These are phyloP conservation scores for Lathyrus tuberosus DNA, from an alignment of 306 rosid species.

Conservation along the genomic window DNA sequence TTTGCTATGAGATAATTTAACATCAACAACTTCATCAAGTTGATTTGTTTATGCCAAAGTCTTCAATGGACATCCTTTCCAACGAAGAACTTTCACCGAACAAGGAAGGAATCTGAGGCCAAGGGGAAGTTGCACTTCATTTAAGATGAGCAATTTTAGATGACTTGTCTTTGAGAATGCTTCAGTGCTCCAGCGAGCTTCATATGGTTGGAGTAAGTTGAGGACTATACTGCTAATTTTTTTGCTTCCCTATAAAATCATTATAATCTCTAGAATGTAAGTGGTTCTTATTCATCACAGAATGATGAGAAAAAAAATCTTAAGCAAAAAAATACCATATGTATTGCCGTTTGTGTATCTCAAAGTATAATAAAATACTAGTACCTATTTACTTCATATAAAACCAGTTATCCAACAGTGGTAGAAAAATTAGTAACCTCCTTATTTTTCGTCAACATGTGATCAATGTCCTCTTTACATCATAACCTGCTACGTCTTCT, in stretches of 20 bases:
- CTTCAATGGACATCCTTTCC: constrained; percentile 36
- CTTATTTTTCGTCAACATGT: background rate
- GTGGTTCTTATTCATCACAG: background rate
- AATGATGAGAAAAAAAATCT: background rate
- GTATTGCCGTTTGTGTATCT: too few species aligned
- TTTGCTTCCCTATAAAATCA: constrained; percentile 19
- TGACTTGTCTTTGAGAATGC: constrained; percentile 33
- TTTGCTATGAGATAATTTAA: constrained; percentile 6
- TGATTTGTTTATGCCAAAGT: background rate
- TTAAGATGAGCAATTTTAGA: constrained; percentile 22
- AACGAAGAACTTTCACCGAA: constrained; percentile 29
- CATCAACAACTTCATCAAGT: constrained; percentile 21
- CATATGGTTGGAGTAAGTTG: background rate
- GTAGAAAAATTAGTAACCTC: background rate
- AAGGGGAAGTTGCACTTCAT: background rate
- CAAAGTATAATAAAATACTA: too few species aligned
- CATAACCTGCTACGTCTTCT: constrained; percentile 8
- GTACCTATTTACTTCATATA: too few species aligned
- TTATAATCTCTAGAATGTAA: background rate
- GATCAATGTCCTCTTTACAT: background rate
- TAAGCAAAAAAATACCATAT: too few species aligned
- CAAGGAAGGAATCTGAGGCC: constrained; percentile 19
- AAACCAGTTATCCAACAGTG: background rate
- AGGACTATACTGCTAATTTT: constrained; percentile 1
- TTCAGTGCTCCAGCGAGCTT: constrained; percentile 5